A percentile compares a stretch with the other conserved stretches of the same genome.
These are phyloP conservation scores for Saposhnikovia divaricata DNA, from an alignment of 129 eudicot genomes.

Conservation along the genomic window DNA sequence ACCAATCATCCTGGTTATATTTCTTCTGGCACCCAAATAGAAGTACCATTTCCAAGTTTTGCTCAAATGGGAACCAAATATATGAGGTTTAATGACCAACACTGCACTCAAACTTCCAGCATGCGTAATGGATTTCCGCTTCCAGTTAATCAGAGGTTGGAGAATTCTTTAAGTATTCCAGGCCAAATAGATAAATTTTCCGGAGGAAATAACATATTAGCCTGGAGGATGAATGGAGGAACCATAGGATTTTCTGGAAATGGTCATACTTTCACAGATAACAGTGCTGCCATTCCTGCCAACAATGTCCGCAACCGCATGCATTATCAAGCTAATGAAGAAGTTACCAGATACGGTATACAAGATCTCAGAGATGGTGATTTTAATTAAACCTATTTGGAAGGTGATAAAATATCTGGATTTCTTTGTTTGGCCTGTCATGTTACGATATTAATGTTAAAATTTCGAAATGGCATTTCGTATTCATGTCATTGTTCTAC, in stretches of 20 bases:
- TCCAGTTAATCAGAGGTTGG: constrained; percentile 30
- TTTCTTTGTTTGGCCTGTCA: not conserved
- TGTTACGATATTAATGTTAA: not conserved
- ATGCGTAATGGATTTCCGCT: constrained; percentile 29
- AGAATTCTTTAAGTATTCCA: constrained; percentile 25
- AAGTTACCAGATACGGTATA: not conserved
- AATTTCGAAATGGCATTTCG: not conserved
- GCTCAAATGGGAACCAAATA: constrained; percentile 23
- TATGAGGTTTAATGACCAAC: constrained; percentile 19
- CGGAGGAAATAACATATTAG: constrained; percentile 19
- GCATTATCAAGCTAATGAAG: constrained; percentile 1
- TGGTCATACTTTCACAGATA: constrained; percentile 25
- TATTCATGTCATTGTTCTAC: no score
- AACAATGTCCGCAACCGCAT: constrained; percentile 12
- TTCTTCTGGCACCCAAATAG: constrained; percentile 20
- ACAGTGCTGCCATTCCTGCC: constrained; percentile 24
- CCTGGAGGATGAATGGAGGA: constrained; percentile 36
- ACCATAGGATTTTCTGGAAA: constrained; percentile 27
- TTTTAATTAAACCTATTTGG: not conserved
- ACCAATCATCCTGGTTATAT: constrained; percentile 14
- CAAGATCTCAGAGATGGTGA: not conserved
- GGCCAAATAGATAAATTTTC: constrained; percentile 25
- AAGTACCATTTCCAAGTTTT: constrained; percentile 28
- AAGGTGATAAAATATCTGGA: not conserved
- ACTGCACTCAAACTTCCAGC: constrained; percentile 21